These are phyloP conservation scores for Euptelea pleiosperma DNA, from an alignment of 164 flowering plant species.

Conservation along the genomic window DNA sequence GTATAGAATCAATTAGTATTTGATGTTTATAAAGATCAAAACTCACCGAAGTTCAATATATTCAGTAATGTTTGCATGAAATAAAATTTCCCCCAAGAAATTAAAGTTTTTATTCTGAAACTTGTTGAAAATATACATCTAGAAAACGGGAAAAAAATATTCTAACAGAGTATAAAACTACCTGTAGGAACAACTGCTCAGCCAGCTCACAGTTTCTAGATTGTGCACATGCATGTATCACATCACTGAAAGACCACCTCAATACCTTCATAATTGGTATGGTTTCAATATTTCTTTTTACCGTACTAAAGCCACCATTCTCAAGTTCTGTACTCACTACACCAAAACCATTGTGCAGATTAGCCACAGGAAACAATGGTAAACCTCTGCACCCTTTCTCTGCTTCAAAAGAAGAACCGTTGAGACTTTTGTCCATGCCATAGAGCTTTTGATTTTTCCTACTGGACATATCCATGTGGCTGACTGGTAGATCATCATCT, in stretches of 20 bases:
- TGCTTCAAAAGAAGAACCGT: constrained; percentile 1
- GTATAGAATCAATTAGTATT: neutral
- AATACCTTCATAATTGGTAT: constrained; percentile 38
- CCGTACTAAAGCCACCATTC: constrained; percentile 11
- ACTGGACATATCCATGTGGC: neutral
- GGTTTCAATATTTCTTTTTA: constrained; percentile 10
- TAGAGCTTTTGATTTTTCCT: neutral
- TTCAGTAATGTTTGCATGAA: no score
- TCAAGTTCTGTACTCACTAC: constrained; percentile 9
- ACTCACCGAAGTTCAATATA: no score
- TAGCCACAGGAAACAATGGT: constrained; percentile 1
- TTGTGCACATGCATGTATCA: constrained; percentile 64
- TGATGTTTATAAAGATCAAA: constrained; percentile 3
- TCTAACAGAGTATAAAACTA: constrained; percentile 30
- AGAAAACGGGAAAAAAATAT: no score
- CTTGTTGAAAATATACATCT: no score
- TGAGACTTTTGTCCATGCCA: neutral
- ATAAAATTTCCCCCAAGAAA: no score
- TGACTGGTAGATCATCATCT: neutral
- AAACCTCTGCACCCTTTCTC: constrained; percentile 7
- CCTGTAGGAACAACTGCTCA: constrained; percentile 71
- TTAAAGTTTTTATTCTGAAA: no score
- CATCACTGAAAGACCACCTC: constrained; percentile 62
- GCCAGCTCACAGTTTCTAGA: constrained; percentile 45
- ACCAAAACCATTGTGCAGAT: constrained; percentile 7